Base-by-base conservation (phyloP, 192 early-diverging fungal species). In the Backusella circina region DNA sequence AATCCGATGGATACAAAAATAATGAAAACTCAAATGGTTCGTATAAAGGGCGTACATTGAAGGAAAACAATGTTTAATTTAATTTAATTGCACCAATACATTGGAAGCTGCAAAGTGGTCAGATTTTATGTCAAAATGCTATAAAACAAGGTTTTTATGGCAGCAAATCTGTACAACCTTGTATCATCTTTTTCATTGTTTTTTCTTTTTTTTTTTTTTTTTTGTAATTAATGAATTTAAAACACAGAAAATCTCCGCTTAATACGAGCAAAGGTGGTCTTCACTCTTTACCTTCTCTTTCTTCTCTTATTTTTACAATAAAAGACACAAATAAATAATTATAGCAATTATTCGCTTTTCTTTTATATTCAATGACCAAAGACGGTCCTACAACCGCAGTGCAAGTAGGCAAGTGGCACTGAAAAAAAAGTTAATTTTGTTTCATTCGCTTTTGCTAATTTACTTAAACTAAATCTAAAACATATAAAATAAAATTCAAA, bases 341-440 rank as follows among this genome's bases (percentile, higher is more conserved):
- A 61, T 61, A 61, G 26, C 9, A 28, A 61, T 61, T 61, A 61
- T 61, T 23, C 54, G 54, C 54, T 61, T 28, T 61, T 75, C 33
- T 47, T 68, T 50, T 54, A 36, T 57, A 35, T 67, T 26, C 31
- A 31, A 76, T 70, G 75, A 64, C 68, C 37, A 76, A 76, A 67
- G 78, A 75, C 9, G 72, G 75, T 73, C 79, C 70, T 67, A 81
- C 79, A 9, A 70, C 79, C n/a, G 79, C 79, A 70, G 79, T 81
- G 26, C 79, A 81, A 81, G 79, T 81, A 74, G 79, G 79, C 69
- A 77, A 81, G 75, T 77, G 16, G 16, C 5, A 1, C 6, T 57
- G 38, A 7, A 47, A n/a, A 51, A 38, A 33, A 12, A 23, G 7
- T 8, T 38, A 16, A 30, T 18, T 61, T 64, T 30, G 30, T 35